Conservation (phyloP, 2,329 filamentous ascomycete species). For the Diaporthe batatas region DNA sequence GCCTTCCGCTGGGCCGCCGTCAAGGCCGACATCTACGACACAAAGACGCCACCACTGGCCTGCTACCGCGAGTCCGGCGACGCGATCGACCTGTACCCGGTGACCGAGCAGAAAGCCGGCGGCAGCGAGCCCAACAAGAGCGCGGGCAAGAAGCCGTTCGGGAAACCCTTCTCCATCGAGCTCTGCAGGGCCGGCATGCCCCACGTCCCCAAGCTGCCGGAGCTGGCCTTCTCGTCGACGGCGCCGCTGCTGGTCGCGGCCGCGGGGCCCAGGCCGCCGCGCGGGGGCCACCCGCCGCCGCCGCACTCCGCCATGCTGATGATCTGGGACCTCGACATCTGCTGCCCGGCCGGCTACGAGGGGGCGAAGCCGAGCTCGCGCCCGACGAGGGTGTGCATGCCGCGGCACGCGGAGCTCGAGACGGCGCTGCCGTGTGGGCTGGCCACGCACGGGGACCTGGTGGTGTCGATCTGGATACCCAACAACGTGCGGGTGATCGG, state of each 20-base stretch:
- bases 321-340: constrained; percentile 53
- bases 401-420: constrained; percentile 55
- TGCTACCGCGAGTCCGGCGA: constrained; percentile 52
- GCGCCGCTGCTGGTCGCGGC: constrained; percentile 55
- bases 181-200: constrained; percentile 53
- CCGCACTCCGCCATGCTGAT: constrained; percentile 55
- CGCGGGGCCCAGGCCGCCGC: constrained; percentile 55
- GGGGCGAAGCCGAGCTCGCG: constrained; percentile 43
- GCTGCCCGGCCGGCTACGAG: not conserved
- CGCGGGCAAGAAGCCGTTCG: constrained; percentile 51
- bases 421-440: constrained; percentile 55
- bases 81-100: constrained; percentile 52
- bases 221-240: constrained; percentile 56
- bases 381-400: constrained; percentile 52
- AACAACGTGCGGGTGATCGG: constrained; percentile 52
- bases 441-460: constrained; percentile 53
- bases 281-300: constrained; percentile 54
- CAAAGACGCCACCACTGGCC: constrained; percentile 51
- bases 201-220: constrained; percentile 55
- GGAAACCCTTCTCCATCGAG: constrained; percentile 52
- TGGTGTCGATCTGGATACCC: constrained; percentile 58
- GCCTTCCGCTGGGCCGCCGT: constrained; percentile 56
- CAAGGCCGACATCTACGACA: constrained; percentile 52
- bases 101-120: constrained; percentile 40
- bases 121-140: not conserved